Percentiles rank a stretch among this genome's conserved stretches.
These are phyloP conservation scores for Gnaphalium uliginosum DNA, from an alignment of 129 eudicot genomes.

Conservation along the genomic window DNA sequence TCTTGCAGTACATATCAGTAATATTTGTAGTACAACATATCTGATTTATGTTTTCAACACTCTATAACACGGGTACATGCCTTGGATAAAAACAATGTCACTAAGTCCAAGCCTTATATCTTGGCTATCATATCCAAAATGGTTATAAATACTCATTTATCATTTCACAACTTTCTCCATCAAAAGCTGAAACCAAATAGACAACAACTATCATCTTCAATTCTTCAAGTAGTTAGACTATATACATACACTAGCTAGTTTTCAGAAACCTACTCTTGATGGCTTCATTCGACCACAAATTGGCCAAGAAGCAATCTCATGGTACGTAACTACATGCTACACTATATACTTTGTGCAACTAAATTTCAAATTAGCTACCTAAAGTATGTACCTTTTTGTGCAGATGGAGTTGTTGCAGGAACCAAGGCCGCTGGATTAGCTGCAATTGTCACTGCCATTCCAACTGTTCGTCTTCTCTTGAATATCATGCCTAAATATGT, in stretches of 20 bases:
- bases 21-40: background rate
- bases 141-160: slow-evolving; percentile 26
- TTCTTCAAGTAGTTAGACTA: background rate
- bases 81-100: background rate
- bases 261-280: slow-evolving; percentile 19
- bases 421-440: slow-evolving; percentile 90
- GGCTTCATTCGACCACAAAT: slow-evolving; percentile 66
- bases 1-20: too few species aligned
- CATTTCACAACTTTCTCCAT: slow-evolving; percentile 20
- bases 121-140: background rate
- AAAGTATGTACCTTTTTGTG: background rate
- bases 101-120: background rate
- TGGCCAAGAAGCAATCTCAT: slow-evolving; percentile 80
- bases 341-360: slow-evolving; percentile 6
- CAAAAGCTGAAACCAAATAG: background rate
- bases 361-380: background rate
- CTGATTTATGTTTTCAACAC: background rate
- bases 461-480: slow-evolving; percentile 56
- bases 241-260: slow-evolving; percentile 2
- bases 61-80: background rate
- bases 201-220: background rate
- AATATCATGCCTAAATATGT: background rate
- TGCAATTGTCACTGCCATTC: slow-evolving; percentile 75
- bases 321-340: slow-evolving; percentile 39
- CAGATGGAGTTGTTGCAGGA: slow-evolving; percentile 93